Evolutionary conservation across 2,329 filamentous ascomycete species (phyloP), one percentile per base, ranked within the genome.

Genomic region (Ophiostoma ulmi): DNA sequence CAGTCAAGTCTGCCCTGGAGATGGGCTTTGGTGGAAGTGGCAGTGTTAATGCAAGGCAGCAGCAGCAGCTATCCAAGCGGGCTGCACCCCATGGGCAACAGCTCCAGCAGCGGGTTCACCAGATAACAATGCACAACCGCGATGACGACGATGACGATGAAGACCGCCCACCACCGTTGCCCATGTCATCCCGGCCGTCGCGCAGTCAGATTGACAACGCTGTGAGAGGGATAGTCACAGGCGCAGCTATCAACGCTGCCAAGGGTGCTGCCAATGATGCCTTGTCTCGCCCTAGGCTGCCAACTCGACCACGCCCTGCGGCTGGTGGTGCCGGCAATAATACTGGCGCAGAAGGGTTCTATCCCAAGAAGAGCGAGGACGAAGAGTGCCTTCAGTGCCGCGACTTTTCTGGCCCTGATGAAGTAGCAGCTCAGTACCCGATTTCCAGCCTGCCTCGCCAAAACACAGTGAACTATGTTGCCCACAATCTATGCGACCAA

Each of bases 341-440:
- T 55, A n/a, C 61, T 1, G 64, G 68, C 7, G 39, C 68, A 6
- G 13, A 69, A 17, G 64, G 67, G 0, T 68, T 70, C 58, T 70
- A 70, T 26, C 63, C 70, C 22, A 70, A 41, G 5, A 71, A 67
- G 70, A 70, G 61, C 70, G 70, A 65, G 10, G 68, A 76, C 20
- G 75, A 77, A 39, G 78, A 80, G n/a, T 98, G 95, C 78, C 84
- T 97, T 69, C 82, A 88, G 71, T 98, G 95, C 78, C 88, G 94
- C 74, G 94, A 98, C 80, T 98, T 96, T 79, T 93, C 92, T 7
- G 88, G 81, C 0, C 90, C 93, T 0, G 95, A 98, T 79, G 80
- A 80, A 17, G 89, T 96, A 74, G 94, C 93, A 5, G 86, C 91
- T 6, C 89, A 88, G 74, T 93, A 92, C 76, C 93, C 94, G 5